Evolutionary conservation across 1,284 basidiomycete genomes (phyloP).

Genomic region (Pyrrhoderma noxium): DNA sequence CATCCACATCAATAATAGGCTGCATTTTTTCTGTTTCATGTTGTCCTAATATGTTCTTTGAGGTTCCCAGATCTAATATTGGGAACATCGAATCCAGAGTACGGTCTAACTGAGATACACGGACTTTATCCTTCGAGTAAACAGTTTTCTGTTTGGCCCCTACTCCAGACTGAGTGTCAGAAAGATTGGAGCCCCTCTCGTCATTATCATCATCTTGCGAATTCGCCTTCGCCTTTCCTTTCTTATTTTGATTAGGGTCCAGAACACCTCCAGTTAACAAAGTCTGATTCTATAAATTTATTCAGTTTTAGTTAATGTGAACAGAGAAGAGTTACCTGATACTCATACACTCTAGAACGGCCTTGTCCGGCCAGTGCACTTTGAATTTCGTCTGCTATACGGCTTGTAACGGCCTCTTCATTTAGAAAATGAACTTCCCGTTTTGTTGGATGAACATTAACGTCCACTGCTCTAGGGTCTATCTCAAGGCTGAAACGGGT

Average conservation of each 20-base stretch:
- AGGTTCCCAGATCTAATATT: conserved; percentile 24
- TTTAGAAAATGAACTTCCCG: conserved; percentile 93
- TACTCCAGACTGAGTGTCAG: conserved; percentile 7
- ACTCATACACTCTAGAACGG: conserved; percentile 69
- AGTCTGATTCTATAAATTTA: conserved; percentile 38
- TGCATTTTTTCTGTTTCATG: too few relatives aligned
- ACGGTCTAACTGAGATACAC: conserved; percentile 81
- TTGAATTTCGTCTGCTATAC: conserved; percentile 71
- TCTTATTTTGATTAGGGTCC: conserved; percentile 29
- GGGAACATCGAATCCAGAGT: conserved; percentile 94
- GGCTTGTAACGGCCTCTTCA: conserved; percentile 83
- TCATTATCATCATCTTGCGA: conserved; percentile 30
- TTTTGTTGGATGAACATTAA: conserved; percentile 98
- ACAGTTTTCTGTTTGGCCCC: conserved; percentile 34
- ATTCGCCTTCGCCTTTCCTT: conserved; percentile 36
- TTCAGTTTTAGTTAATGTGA: background rate
- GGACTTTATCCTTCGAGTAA: conserved; percentile 84
- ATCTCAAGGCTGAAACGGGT: conserved; percentile 58
- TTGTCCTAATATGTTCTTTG: too few relatives aligned
- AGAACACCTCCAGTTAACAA: conserved; percentile 48
- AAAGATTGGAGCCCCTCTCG: conserved; percentile 26
- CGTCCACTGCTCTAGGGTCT: conserved; percentile 85
- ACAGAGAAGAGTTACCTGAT: conserved; percentile 51
- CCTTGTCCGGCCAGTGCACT: conserved; percentile 59
- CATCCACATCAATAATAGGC: too few relatives aligned